phyloP scores from a whole-genome alignment of 2,329 filamentous ascomycete species.

The Sclerotinia spermophila region DNA sequence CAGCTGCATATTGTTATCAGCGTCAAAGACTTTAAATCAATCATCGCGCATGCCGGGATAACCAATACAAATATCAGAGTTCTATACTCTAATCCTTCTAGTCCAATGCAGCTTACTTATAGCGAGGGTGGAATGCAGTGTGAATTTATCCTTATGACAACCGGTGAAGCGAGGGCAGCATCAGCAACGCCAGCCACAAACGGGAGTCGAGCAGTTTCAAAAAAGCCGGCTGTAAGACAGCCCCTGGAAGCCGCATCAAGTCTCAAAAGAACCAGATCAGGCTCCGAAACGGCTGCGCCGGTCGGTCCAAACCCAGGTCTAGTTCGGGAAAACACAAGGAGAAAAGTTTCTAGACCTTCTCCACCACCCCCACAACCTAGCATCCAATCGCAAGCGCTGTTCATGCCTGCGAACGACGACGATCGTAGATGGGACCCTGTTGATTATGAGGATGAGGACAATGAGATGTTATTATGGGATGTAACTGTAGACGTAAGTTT shows the following conservation, averaged over 20 bases:
- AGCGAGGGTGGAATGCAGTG: conserved; percentile 63
- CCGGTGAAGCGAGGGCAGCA: conserved; percentile 53
- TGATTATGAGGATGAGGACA: conserved; percentile 60
- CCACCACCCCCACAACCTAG: conserved; percentile 54
- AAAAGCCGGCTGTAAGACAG: conserved; percentile 32
- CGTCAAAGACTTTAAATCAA: conserved; percentile 78
- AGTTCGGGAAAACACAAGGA: conserved; percentile 31
- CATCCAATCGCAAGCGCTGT: conserved; percentile 63
- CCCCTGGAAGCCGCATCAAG: conserved; percentile 32
- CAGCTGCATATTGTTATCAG: conserved; percentile 76
- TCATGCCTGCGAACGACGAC: conserved; percentile 63
- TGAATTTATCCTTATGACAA: conserved; percentile 80
- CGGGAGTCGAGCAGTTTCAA: conserved; percentile 29
- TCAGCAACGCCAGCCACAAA: conserved; percentile 32
- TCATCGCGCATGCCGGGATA: conserved; percentile 70
- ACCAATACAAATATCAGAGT: conserved; percentile 64
- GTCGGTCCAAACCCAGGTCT: conserved; percentile 24
- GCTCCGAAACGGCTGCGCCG: conserved; percentile 33
- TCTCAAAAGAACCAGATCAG: conserved; percentile 27
- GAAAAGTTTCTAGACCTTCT: conserved; percentile 45
- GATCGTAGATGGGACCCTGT: conserved; percentile 71
- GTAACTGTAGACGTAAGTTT: conserved; percentile 57
- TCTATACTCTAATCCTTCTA: conserved; percentile 66
- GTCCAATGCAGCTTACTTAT: conserved; percentile 71
- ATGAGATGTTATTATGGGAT: conserved; percentile 71